Evolutionary conservation across 139 green algal species (phyloP).

Genomic region (Coelastrella sp.): DNA sequence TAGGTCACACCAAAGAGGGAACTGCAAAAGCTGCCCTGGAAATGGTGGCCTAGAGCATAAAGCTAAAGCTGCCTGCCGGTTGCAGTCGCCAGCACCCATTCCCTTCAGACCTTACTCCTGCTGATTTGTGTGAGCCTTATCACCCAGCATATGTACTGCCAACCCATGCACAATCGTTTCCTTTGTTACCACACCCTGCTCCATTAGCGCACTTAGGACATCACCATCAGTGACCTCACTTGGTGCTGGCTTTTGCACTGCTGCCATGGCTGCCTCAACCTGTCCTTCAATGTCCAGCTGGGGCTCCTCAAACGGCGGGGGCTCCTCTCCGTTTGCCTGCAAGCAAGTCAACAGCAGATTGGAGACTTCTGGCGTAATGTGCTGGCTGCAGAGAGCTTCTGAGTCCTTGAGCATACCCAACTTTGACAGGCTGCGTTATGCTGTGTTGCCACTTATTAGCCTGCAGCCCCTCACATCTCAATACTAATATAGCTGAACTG

Average conservation of each 20-base stretch:
- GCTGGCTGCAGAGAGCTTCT: too few relatives aligned
- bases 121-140: slow-evolving; percentile 6
- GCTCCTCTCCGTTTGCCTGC: slow-evolving; percentile 39
- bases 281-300: slow-evolving; percentile 68
- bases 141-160: slow-evolving; percentile 53
- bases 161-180: slow-evolving; percentile 65
- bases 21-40: too few relatives aligned
- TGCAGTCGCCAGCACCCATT: too few relatives aligned
- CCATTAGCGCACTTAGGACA: slow-evolving; percentile 66
- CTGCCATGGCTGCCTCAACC: slow-evolving; percentile 60
- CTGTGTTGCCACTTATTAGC: too few relatives aligned
- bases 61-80: too few relatives aligned
- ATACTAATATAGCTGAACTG: too few relatives aligned
- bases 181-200: slow-evolving; percentile 65
- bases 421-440: too few relatives aligned
- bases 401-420: too few relatives aligned
- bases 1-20: too few relatives aligned
- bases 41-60: too few relatives aligned
- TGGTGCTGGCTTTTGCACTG: slow-evolving; percentile 55
- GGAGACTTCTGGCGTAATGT: too few relatives aligned
- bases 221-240: slow-evolving; percentile 66
- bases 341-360: neutral
- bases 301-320: slow-evolving; percentile 17
- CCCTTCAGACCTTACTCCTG: neutral
- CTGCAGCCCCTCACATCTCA: too few relatives aligned